phyloP scores from a whole-genome alignment of 2,329 filamentous ascomycete genomes.

The Clonostachys byssicola region DNA sequence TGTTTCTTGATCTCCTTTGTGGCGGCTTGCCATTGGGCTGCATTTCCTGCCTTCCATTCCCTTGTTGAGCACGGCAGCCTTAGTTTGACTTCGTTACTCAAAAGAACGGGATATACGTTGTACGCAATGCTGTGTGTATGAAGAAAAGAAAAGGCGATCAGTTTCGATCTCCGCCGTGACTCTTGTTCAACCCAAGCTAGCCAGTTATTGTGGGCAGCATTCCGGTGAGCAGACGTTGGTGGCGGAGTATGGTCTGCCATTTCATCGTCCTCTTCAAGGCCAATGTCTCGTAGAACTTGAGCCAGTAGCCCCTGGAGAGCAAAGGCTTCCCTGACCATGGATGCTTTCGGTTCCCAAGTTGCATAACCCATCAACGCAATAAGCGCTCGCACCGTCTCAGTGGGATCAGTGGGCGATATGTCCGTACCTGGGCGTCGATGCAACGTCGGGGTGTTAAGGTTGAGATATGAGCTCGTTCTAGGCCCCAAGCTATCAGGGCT shows the following conservation, averaged over 20 bases:
- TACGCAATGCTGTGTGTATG: slow-evolving; percentile 32
- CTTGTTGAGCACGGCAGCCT: slow-evolving; percentile 25
- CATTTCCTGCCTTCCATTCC: slow-evolving; percentile 26
- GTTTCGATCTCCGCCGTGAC: slow-evolving; percentile 23
- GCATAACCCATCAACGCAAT: slow-evolving; percentile 30
- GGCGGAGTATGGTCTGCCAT: neutral
- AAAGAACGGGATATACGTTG: slow-evolving; percentile 26
- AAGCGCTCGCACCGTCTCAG: slow-evolving; percentile 24
- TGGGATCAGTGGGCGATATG: slow-evolving; percentile 14
- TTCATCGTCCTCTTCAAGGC: slow-evolving; percentile 18
- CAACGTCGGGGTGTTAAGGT: slow-evolving; percentile 1
- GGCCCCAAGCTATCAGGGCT: slow-evolving; percentile 14
- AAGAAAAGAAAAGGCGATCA: slow-evolving; percentile 30
- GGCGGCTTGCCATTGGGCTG: slow-evolving; percentile 19
- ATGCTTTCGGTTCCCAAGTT: slow-evolving; percentile 26
- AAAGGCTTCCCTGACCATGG: slow-evolving; percentile 26
- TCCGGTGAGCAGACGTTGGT: neutral
- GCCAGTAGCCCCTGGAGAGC: slow-evolving; percentile 22
- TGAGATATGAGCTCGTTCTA: slow-evolving; percentile 15
- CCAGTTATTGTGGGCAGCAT: slow-evolving; percentile 12
- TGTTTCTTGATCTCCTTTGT: slow-evolving; percentile 16
- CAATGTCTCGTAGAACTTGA: slow-evolving; percentile 24
- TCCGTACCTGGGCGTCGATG: neutral
- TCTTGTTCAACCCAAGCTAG: slow-evolving; percentile 22
- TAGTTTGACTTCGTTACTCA: slow-evolving; percentile 27